These are phyloP conservation scores for Eucalyptus pumila DNA, from an alignment of 345 rosid genomes.

Conservation along the genomic window DNA sequence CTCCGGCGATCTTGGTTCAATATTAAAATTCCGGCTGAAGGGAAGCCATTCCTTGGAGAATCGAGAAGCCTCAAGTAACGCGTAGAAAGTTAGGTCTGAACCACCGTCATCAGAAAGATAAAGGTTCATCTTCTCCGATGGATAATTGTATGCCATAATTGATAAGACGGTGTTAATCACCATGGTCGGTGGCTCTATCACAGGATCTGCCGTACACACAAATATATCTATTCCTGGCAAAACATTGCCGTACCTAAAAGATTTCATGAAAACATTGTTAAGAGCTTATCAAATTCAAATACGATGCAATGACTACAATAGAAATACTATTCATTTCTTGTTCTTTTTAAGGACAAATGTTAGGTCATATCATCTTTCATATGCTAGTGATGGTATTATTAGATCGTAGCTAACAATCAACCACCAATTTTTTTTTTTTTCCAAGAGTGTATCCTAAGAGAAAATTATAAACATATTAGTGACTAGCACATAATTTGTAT, in stretches of 20 bases:
- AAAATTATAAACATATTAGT: neutral
- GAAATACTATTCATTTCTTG: neutral
- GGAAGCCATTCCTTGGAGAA: constrained; percentile 57
- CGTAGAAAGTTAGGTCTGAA: constrained; percentile 43
- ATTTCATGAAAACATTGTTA: neutral
- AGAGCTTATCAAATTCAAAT: neutral
- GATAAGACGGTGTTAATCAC: constrained; percentile 63
- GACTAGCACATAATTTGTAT: neutral
- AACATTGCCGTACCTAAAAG: constrained; percentile 5
- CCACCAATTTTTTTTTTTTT: neutral
- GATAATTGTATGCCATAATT: constrained; percentile 45
- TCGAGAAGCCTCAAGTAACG: constrained; percentile 36
- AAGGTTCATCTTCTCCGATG: constrained; percentile 38
- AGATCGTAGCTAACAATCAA: neutral
- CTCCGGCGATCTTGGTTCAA: constrained; percentile 49
- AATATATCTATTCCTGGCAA: constrained; percentile 57
- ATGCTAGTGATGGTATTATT: neutral
- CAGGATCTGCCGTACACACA: constrained; percentile 67
- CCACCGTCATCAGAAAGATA: constrained; percentile 77
- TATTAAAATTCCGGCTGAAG: constrained; percentile 32
- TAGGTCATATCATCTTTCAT: neutral
- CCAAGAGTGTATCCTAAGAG: neutral
- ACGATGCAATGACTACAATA: neutral
- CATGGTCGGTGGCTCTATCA: constrained; percentile 66
- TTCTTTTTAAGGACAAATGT: neutral